Conservation (phyloP, 306 rosid species). For the Potentilla sterilis region DNA sequence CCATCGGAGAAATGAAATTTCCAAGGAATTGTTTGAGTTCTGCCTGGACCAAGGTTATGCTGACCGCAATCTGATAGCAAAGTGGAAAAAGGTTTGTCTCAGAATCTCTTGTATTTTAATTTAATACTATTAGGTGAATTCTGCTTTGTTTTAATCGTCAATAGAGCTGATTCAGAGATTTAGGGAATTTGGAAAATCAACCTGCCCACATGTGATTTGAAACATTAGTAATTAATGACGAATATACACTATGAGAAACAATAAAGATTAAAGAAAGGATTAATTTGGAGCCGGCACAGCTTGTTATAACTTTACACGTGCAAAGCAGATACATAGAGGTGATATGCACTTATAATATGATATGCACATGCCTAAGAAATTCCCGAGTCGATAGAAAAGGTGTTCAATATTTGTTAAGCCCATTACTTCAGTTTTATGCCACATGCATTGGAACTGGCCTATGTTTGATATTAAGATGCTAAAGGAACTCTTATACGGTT, state of each 20-base stretch:
- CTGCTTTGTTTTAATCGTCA: background rate
- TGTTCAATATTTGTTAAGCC: background rate
- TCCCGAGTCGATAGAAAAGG: background rate
- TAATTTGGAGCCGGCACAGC: background rate
- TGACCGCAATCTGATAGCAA: constrained; percentile 47
- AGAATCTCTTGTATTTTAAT: background rate
- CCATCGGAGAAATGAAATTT: constrained; percentile 47
- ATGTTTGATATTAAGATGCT: background rate
- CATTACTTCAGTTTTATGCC: background rate
- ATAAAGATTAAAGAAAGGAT: too few species aligned
- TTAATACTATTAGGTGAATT: background rate
- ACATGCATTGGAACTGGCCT: background rate
- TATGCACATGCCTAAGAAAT: background rate
- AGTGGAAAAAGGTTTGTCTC: constrained; percentile 47
- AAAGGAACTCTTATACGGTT: too few species aligned
- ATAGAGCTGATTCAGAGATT: background rate
- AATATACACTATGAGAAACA: background rate
- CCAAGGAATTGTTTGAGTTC: constrained; percentile 44
- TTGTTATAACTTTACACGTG: background rate
- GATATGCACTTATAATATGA: background rate
- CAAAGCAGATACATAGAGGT: background rate
- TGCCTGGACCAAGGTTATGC: constrained; percentile 50
- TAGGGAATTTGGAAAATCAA: background rate
- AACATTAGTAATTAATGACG: background rate
- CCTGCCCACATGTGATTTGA: background rate